Evolutionary conservation across 83 land plant species (phyloP), one percentile per base, ranked within the genome.

Genomic region (Larix sibirica): DNA sequence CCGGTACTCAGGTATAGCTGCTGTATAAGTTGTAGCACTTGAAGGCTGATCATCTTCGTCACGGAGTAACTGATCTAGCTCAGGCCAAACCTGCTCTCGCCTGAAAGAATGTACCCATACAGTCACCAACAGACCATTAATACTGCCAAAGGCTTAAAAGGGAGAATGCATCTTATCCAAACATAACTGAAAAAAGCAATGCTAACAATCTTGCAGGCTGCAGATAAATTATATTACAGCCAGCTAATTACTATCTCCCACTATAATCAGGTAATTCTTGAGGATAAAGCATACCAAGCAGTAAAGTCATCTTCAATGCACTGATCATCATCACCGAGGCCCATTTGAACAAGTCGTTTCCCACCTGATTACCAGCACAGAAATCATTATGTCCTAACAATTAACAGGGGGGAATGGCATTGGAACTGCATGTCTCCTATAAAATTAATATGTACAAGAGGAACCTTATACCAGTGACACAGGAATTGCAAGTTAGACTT

Each of bases 241-340:
- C 60, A 50, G 2, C 40, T 42, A 75, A 75, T 23, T 75, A 75
- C 24, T 44, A 75, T 23, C 54, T 23, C 24, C 61, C 26, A 74
- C 28, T 74, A 0, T 74, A 74, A 74, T 74, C 1, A 42, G 26
- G 26, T 14, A 4, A 14, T 23, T 50, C 56, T 24, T 76, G 61
- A 21, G 31, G 7, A 83, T 16, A 26, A 44, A 8, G 66, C 84
- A 75, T 91, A 96, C 99, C 99, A 97, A 38, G 99, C 98, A 79
- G 92, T 80, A 81, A 97, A 97, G 81, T 97, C 99, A 89, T 97
- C 99, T 74, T 97, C 99, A 88, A 97, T 95, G 87, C 99, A 96
- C 76, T 97, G 94, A 79, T 96, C 99, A 89, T 97, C 99, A 86
- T 97, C 99, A 31, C 99, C 99, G 81, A 96, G 94, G 69, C 98